phyloP scores from a whole-genome alignment of 2,329 filamentous ascomycete genomes.

The Monilinia polystroma region DNA sequence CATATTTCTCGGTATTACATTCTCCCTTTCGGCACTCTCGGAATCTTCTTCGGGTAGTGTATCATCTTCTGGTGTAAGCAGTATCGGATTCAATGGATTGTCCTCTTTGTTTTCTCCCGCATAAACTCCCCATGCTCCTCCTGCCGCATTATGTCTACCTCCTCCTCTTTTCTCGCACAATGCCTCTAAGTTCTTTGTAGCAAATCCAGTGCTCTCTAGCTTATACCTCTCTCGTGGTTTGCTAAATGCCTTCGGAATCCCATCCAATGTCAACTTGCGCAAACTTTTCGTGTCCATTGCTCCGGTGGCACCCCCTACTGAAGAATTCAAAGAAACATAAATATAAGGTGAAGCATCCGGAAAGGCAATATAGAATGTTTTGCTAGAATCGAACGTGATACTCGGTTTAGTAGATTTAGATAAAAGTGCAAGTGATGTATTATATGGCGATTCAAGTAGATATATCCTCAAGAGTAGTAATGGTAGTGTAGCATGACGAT shows the following conservation, averaged over 20 bases:
- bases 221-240: constrained; percentile 70
- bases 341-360: constrained; percentile 76
- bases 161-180: constrained; percentile 68
- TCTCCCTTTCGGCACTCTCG: constrained; percentile 29
- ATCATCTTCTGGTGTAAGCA: constrained; percentile 37
- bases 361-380: constrained; percentile 77
- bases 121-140: constrained; percentile 79
- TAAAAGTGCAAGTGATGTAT: constrained; percentile 54
- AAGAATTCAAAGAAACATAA: constrained; percentile 65
- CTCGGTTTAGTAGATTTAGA: constrained; percentile 26
- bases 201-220: constrained; percentile 65
- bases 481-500: constrained; percentile 66
- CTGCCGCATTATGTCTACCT: constrained; percentile 67
- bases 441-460: constrained; percentile 78
- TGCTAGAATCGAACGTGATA: constrained; percentile 57
- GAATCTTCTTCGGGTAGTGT: constrained; percentile 26
- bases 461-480: constrained; percentile 76
- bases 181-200: constrained; percentile 68
- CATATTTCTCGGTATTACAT: constrained; percentile 25
- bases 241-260: constrained; percentile 79
- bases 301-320: constrained; percentile 47
- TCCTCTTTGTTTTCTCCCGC: constrained; percentile 54
- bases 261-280: constrained; percentile 69
- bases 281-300: constrained; percentile 59
- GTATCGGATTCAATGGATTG: constrained; percentile 52